These are phyloP conservation scores for Spirogloea muscicola DNA, from an alignment of 139 green algal genomes.

Conservation along the genomic window DNA sequence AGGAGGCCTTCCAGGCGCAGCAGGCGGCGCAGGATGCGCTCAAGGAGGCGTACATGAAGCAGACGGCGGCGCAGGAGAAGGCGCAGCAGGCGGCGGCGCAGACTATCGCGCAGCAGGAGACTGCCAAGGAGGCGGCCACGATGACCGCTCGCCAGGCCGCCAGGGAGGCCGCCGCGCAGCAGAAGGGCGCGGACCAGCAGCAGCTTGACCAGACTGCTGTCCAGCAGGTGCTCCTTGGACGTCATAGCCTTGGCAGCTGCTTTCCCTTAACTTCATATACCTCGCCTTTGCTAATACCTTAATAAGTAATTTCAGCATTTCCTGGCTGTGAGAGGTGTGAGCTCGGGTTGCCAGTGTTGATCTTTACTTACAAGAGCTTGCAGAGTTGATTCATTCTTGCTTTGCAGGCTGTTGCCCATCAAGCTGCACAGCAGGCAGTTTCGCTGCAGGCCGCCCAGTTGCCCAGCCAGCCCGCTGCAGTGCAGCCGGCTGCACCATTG, in stretches of 20 bases:
- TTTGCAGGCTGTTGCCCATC: too few relatives aligned
- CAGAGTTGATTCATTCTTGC: too few relatives aligned
- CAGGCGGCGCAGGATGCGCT: constrained; percentile 8
- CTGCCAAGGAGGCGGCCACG: background rate
- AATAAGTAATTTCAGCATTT: too few relatives aligned
- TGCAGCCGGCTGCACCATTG: background rate
- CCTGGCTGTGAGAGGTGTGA: too few relatives aligned
- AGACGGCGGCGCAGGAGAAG: constrained; percentile 10
- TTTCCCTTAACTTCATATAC: too few relatives aligned
- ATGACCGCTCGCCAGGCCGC: constrained; percentile 1
- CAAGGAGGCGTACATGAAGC: constrained; percentile 15
- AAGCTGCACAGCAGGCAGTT: constrained; percentile 20
- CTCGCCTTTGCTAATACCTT: too few relatives aligned
- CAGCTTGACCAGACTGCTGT: background rate
- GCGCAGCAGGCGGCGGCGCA: background rate
- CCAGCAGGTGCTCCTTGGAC: constrained; percentile 2
- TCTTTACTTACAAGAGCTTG: too few relatives aligned
- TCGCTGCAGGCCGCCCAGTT: background rate
- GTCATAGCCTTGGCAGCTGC: too few relatives aligned
- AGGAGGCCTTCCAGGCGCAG: constrained; percentile 16
- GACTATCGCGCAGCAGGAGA: background rate
- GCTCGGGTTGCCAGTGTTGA: too few relatives aligned
- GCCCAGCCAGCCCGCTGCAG: background rate
- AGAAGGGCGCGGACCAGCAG: background rate
- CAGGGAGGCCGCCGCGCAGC: background rate